A percentile compares a stretch with the other conserved stretches of the same genome.
Conservation (phyloP, 768 basidiomycete genomes). For the Phaeotremella skinneri region DNA sequence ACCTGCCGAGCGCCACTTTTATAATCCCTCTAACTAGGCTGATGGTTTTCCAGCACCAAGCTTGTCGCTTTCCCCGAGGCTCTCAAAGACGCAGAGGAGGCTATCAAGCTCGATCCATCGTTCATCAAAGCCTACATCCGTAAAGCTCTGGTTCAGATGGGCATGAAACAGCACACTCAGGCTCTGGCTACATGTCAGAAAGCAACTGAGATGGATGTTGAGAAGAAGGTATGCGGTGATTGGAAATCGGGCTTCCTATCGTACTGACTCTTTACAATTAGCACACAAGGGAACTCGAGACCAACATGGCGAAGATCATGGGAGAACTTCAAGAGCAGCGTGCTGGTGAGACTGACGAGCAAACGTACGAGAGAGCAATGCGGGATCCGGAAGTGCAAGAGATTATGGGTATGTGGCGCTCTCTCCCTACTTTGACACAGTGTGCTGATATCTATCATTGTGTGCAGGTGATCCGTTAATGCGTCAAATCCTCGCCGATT, state of each 20-base stretch:
- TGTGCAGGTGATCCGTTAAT: constrained; percentile 68
- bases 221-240: constrained; percentile 58
- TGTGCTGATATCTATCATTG: neutral
- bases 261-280: constrained; percentile 11
- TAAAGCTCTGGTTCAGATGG: constrained; percentile 76
- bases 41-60: constrained; percentile 60
- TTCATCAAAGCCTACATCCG: constrained; percentile 97
- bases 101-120: constrained; percentile 82
- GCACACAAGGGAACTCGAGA: constrained; percentile 77
- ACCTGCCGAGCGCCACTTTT: neutral
- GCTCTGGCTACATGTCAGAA: constrained; percentile 79
- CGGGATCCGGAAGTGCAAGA: constrained; percentile 84
- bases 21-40: neutral
- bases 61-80: constrained; percentile 90
- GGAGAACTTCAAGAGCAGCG: constrained; percentile 75
- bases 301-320: constrained; percentile 75
- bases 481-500: constrained; percentile 89
- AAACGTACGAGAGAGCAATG: constrained; percentile 91
- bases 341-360: constrained; percentile 81
- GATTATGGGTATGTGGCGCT: constrained; percentile 40
- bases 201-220: constrained; percentile 74
- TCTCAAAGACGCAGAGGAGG: constrained; percentile 89
- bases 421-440: constrained; percentile 10
- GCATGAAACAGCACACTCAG: constrained; percentile 88
- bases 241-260: neutral